Conservation (phyloP, 768 basidiomycete species). For the Rhodosporidiobolus odoratus region DNA sequence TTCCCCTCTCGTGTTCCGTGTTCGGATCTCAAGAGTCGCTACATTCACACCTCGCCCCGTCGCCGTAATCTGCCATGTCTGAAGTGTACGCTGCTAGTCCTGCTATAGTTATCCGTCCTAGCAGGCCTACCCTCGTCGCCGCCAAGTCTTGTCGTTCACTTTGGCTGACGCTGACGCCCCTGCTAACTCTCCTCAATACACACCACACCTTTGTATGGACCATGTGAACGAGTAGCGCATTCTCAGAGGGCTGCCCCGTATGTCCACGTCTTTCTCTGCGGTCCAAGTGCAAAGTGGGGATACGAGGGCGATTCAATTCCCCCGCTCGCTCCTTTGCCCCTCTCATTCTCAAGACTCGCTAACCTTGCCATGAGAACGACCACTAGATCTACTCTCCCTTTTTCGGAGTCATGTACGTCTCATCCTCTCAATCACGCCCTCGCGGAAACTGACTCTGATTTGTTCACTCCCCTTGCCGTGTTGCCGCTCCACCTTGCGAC, state of each 20-base stretch:
- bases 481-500: background rate
- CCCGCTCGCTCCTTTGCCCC: no score
- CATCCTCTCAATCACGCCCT: background rate
- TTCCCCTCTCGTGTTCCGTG: background rate
- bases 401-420: conserved; percentile 83
- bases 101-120: background rate
- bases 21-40: background rate
- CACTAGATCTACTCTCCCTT: conserved; percentile 84
- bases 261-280: background rate
- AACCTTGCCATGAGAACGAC: background rate
- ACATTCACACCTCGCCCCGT: background rate
- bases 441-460: background rate
- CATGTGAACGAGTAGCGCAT: conserved; percentile 19
- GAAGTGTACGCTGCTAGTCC: background rate
- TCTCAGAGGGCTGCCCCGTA: conserved; percentile 40
- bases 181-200: background rate
- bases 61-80: conserved; percentile 1
- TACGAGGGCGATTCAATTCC: background rate
- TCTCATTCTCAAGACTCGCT: background rate
- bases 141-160: no score
- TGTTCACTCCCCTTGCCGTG: background rate
- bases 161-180: conserved; percentile 1
- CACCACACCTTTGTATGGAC: background rate
- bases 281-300: no score
- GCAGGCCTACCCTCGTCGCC: no score